These are phyloP conservation scores for Hypoxylon perforatum DNA, from an alignment of 495 filamentous ascomycete species.

Conservation along the genomic window DNA sequence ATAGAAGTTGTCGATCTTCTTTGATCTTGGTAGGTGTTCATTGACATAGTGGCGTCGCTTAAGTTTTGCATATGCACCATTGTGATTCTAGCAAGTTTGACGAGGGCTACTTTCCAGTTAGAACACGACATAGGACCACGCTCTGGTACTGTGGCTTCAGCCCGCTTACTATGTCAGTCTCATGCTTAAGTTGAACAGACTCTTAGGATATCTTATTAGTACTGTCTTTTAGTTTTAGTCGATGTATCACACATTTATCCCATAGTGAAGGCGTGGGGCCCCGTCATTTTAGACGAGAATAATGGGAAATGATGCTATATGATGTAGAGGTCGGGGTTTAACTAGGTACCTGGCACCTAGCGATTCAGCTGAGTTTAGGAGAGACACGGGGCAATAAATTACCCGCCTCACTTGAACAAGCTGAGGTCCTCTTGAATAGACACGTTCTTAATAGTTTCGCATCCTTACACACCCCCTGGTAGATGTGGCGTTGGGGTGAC, in stretches of 20 bases:
- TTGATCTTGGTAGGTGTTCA: slow-evolving; percentile 6
- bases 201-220: background rate
- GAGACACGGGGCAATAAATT: slow-evolving; percentile 16
- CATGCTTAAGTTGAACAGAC: background rate
- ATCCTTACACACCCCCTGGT: slow-evolving; percentile 8
- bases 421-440: slow-evolving; percentile 11
- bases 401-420: slow-evolving; percentile 5
- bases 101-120: background rate
- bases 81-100: background rate
- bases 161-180: slow-evolving; percentile 15
- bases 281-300: background rate
- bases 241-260: no score
- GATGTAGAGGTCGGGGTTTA: no score
- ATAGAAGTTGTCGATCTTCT: slow-evolving; percentile 18
- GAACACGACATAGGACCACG: background rate
- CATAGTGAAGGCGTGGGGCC: background rate
- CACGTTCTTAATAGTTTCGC: background rate
- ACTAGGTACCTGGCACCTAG: no score
- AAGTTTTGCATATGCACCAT: background rate
- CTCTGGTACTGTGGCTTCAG: slow-evolving; percentile 1
- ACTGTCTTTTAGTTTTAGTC: no score
- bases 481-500: background rate
- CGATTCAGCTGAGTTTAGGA: no score
- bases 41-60: slow-evolving; percentile 3
- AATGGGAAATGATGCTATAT: no score